Evolutionary conservation across 1,284 basidiomycete genomes (phyloP), one percentile per base, ranked within the genome.

Genomic region (Inonotus obliquus): DNA sequence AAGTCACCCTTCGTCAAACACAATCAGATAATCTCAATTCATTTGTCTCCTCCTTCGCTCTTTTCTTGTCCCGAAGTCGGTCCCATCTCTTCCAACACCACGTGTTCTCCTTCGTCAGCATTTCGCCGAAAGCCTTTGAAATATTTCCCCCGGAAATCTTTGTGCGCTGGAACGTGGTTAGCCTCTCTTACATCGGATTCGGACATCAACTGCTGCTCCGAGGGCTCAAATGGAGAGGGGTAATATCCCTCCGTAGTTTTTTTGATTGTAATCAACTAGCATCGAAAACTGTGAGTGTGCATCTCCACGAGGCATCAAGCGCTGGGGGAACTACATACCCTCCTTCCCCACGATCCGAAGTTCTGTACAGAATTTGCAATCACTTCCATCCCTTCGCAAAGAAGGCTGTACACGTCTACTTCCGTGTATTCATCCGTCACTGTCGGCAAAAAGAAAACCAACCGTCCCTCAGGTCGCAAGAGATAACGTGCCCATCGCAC

Each of bases 371-470:
- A 95, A 71, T 98, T 97, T 0, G 91, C 88, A 32, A 94, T 81
- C 14, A 95, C 75, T 68, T 87, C 86, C 89, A 99, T 94, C 0
- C 94, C 95, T 38, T 92, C 87, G 67, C 89, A 90, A 2, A 88
- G 73, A 76, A 87, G 81, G 0, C 85, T 79, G 32, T 83, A 73
- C 1, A 97, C 78, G 70, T 98, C 95, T 1, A 96, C 78, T 66
- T 92, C 90, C 65, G 89, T 84, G 71, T 95, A 98, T 60, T 94
- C 90, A 54, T 95, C 94, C 14, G 86, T 92, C 21, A 96, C 90
- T 0, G 95, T 96, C 0, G 95, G 96, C 25, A 98, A 79, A 80
- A 96, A 97, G 76, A 96, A 98, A 1, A 99, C 96, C 7, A 99
- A 82, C 38, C 97, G 79, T 14, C 97, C 97, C 17, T 82, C 81